Conservation (phyloP, 495 filamentous ascomycete species). For the Hypoxylon fragiforme region DNA sequence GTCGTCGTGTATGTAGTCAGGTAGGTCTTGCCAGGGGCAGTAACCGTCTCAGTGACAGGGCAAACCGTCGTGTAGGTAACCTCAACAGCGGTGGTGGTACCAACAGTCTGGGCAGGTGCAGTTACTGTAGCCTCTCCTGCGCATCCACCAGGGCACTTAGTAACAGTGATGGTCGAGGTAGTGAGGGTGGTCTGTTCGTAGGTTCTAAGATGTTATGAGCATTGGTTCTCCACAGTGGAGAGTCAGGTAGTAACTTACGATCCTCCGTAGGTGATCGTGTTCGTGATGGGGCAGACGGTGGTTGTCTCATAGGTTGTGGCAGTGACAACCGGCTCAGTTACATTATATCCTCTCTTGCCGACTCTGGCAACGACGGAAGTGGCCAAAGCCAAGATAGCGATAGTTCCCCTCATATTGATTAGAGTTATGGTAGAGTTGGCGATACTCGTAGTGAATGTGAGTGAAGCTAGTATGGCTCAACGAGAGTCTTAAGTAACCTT, state of each 20-base stretch:
- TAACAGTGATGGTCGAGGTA: slow-evolving; percentile 41
- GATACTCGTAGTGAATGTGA: too few relatives aligned
- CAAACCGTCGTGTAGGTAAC: slow-evolving; percentile 49
- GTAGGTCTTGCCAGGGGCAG: slow-evolving; percentile 41
- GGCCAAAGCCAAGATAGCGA: slow-evolving; percentile 47
- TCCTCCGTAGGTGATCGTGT: slow-evolving; percentile 36
- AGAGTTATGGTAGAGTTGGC: slow-evolving; percentile 13
- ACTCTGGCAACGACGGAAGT: slow-evolving; percentile 45
- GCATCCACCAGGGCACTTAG: slow-evolving; percentile 35
- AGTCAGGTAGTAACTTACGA: slow-evolving; percentile 25
- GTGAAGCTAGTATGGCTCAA: slow-evolving; percentile 21
- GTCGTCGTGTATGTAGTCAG: slow-evolving; percentile 53
- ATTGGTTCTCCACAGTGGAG: neutral
- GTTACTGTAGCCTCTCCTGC: slow-evolving; percentile 37
- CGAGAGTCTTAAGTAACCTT: slow-evolving; percentile 48
- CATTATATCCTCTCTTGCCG: slow-evolving; percentile 26
- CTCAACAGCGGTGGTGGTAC: slow-evolving; percentile 43
- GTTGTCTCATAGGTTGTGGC: slow-evolving; percentile 38
- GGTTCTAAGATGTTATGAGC: slow-evolving; percentile 23
- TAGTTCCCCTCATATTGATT: slow-evolving; percentile 47
- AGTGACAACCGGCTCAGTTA: slow-evolving; percentile 16
- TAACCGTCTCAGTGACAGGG: slow-evolving; percentile 48
- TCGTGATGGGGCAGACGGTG: slow-evolving; percentile 39
- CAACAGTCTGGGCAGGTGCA: slow-evolving; percentile 33
- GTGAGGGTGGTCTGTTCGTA: slow-evolving; percentile 37